phyloP scores from a whole-genome alignment of 2,329 filamentous ascomycete genomes.

The Colletotrichum plurivorum region DNA sequence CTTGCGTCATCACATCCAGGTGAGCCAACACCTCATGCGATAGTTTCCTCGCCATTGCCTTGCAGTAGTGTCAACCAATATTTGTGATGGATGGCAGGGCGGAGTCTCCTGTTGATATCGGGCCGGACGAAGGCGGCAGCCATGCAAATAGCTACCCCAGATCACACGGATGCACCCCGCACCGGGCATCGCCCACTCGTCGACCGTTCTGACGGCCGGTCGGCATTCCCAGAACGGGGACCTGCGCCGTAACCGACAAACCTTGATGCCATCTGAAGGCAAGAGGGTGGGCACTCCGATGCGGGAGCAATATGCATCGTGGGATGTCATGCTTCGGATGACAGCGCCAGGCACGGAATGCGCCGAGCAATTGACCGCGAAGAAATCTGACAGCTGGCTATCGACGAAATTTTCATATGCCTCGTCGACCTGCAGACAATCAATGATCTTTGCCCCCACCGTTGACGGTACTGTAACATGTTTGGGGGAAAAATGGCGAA shows the following conservation, averaged over 20 bases:
- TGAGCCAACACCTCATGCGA: conserved; percentile 3
- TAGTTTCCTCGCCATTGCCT: conserved; percentile 3
- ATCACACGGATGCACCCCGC: conserved; percentile 40
- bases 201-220: conserved; percentile 24
- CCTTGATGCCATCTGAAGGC: conserved; percentile 21
- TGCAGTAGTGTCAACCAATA: conserved; percentile 28
- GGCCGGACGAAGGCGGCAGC: conserved; percentile 25
- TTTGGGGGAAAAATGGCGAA: too few relatives aligned
- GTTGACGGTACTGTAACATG: too few relatives aligned
- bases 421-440: background rate
- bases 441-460: background rate
- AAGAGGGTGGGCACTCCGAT: conserved; percentile 24
- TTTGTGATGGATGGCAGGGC: conserved; percentile 29
- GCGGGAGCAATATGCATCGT: conserved; percentile 28
- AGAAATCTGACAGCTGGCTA: background rate
- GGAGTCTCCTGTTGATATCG: conserved; percentile 41
- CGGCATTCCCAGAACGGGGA: conserved; percentile 32
- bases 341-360: conserved; percentile 32
- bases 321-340: conserved; percentile 12
- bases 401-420: conserved; percentile 12
- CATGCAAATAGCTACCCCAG: conserved; percentile 37
- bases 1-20: conserved; percentile 10
- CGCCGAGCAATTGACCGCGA: conserved; percentile 33
- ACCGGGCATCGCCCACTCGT: conserved; percentile 26
- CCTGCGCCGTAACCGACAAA: conserved; percentile 38